Evolutionary conservation across 2,329 filamentous ascomycete genomes (phyloP), one percentile per base, ranked within the genome.

Genomic region (Gliomastix tumulicola): DNA sequence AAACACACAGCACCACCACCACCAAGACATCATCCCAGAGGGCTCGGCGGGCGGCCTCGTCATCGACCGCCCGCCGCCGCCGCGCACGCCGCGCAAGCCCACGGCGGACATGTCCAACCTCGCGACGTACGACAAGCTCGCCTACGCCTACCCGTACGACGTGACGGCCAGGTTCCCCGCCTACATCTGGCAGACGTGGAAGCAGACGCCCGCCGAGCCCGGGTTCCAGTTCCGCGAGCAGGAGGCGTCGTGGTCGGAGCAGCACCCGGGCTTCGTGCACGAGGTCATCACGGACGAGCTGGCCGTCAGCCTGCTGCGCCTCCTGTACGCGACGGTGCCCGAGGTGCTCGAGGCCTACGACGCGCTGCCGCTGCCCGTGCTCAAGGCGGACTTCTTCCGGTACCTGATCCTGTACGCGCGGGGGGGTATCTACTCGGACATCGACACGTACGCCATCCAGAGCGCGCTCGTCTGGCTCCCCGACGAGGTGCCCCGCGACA

Each of bases 131-230:
- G 84, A 75, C 66, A 95, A 92, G 64, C 77, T 98, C 39, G 82
- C 82, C 36, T 96, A 94, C 66, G 85, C 94, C 49, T 97, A 92
- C 61, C 88, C 89, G 16, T 98, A 97, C 69, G 85, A 95, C 53
- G 72, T 90, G 44, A 79, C 88, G 53, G 63, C 71, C 49, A 94
- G 90, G 59, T 97, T 97, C 59, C 92, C 92, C 4, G 89, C 88
- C 39, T 97, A 95, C 68, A 94, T 98, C 55, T 98, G 92, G 92
- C 92, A 98, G 70, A 98, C 92, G 12, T 98, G 92, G 92, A 96
- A 94, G 60, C 82, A 79, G 53, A 85, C 79, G 1, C 89, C 90
- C 0, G 75, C 81, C 2, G 84, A 87, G 17, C 71, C 77, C 35
- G 72, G 85, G 43, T 98, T 98, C 55, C 63, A 69, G 16, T 89